Percentiles rank a stretch among this genome's conserved stretches.
phyloP scores from a whole-genome alignment of 805 yeast species.

The Metschnikowia dekortorum region DNA sequence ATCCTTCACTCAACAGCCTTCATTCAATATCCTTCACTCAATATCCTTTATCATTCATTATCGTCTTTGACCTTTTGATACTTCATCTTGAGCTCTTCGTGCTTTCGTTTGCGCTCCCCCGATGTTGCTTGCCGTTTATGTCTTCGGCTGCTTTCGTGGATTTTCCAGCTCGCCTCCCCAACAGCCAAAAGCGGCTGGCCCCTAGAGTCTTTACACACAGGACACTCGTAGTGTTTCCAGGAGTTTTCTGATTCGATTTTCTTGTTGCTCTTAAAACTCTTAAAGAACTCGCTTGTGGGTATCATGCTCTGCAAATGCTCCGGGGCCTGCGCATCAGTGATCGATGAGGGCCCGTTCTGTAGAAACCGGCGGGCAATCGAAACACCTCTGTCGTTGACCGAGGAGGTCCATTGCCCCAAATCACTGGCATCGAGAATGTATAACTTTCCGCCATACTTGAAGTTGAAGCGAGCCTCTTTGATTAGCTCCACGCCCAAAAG shows the following conservation, averaged over 20 bases:
- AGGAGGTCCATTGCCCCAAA: slow-evolving; percentile 52
- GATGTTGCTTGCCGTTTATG: slow-evolving; percentile 55
- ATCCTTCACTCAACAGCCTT: no score
- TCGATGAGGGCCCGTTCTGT: slow-evolving; percentile 23
- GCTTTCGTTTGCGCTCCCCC: slow-evolving; percentile 48
- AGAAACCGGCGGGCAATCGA: slow-evolving; percentile 41
- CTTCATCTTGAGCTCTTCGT: slow-evolving; percentile 39
- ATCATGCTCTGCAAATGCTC: slow-evolving; percentile 20
- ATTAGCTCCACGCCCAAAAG: slow-evolving; percentile 57
- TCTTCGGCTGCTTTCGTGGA: slow-evolving; percentile 63
- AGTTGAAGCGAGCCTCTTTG: slow-evolving; percentile 42
- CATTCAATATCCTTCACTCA: no score
- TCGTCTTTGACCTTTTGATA: slow-evolving; percentile 15
- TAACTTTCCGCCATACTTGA: slow-evolving; percentile 57
- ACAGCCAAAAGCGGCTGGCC: slow-evolving; percentile 59
- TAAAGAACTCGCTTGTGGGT: slow-evolving; percentile 22
- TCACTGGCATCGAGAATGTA: slow-evolving; percentile 77
- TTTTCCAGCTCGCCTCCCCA: slow-evolving; percentile 67
- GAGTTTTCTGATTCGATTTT: slow-evolving; percentile 27
- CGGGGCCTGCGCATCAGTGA: slow-evolving; percentile 27
- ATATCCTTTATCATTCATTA: not conserved
- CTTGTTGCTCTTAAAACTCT: slow-evolving; percentile 35
- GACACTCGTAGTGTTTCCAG: slow-evolving; percentile 72
- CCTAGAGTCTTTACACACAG: slow-evolving; percentile 53
- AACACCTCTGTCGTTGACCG: slow-evolving; percentile 55